These are phyloP conservation scores for Haplosporangium gracile DNA, from an alignment of 192 early-diverging fungal genomes.

Conservation along the genomic window DNA sequence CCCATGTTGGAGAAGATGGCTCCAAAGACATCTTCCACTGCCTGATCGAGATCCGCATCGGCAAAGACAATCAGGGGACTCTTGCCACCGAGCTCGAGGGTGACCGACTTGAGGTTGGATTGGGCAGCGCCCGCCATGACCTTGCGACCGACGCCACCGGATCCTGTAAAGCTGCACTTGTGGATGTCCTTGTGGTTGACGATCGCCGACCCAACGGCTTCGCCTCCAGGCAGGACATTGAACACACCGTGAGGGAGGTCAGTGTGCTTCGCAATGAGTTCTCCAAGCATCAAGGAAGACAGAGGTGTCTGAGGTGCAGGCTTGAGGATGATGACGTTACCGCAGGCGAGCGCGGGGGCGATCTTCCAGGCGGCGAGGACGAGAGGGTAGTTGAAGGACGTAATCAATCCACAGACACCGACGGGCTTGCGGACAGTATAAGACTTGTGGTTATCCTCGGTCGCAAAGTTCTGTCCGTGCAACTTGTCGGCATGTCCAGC, in stretches of 20 bases:
- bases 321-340: constrained; percentile 85
- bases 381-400: constrained; percentile 84
- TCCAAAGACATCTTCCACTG: constrained; percentile 74
- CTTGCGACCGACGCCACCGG: constrained; percentile 73
- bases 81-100: constrained; percentile 93
- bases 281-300: constrained; percentile 72
- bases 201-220: constrained; percentile 75
- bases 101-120: constrained; percentile 79
- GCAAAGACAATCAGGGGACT: constrained; percentile 85
- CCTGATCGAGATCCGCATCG: constrained; percentile 83
- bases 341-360: constrained; percentile 81
- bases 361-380: constrained; percentile 86
- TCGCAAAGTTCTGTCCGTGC: constrained; percentile 64
- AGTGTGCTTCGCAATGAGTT: constrained; percentile 73
- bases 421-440: constrained; percentile 73
- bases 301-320: constrained; percentile 79
- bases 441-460: constrained; percentile 61
- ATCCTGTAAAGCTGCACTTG: constrained; percentile 84
- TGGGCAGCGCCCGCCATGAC: constrained; percentile 72
- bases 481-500: constrained; percentile 77
- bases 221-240: constrained; percentile 89
- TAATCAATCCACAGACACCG: constrained; percentile 83
- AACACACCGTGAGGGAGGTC: constrained; percentile 85
- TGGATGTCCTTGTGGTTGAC: constrained; percentile 75
- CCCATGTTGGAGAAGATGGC: constrained; percentile 87